Percentiles rank a stretch among this genome's conserved stretches.
phyloP scores from a whole-genome alignment of 139 green algal species.

The Volvox africanus region DNA sequence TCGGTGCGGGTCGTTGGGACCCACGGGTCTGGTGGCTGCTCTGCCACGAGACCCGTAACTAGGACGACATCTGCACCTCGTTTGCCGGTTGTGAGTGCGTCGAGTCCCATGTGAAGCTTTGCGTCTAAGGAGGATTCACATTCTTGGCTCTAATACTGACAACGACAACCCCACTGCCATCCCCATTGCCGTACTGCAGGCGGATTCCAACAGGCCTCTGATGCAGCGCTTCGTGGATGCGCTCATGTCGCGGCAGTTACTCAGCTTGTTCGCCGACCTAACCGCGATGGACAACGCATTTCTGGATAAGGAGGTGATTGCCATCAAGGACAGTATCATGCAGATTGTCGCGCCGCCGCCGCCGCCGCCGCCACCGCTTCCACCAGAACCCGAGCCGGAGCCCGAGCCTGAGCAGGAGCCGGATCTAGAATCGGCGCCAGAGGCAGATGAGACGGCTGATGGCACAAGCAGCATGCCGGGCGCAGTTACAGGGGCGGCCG shows the following conservation, averaged over 20 bases:
- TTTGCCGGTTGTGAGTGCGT: too few relatives aligned
- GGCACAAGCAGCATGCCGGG: too few relatives aligned
- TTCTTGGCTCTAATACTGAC: too few relatives aligned
- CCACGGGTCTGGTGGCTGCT: too few relatives aligned
- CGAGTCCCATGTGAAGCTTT: too few relatives aligned
- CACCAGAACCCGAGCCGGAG: background rate
- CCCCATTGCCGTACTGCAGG: background rate
- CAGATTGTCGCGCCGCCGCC: constrained; percentile 39
- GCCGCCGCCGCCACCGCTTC: background rate
- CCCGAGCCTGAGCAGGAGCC: background rate
- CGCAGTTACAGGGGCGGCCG: too few relatives aligned
- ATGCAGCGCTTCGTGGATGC: constrained; percentile 12
- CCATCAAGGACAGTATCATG: constrained; percentile 39
- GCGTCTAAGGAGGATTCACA: too few relatives aligned
- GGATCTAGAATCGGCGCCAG: background rate
- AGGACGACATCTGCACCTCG: too few relatives aligned
- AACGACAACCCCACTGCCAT: too few relatives aligned
- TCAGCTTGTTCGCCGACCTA: constrained; percentile 32
- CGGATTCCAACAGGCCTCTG: constrained; percentile 12
- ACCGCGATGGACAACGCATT: constrained; percentile 33
- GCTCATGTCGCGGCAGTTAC: background rate
- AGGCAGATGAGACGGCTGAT: too few relatives aligned
- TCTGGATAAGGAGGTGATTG: background rate
- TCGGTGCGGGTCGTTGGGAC: too few relatives aligned
- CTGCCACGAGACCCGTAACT: too few relatives aligned